A percentile compares a stretch with the other conserved stretches of the same genome.
These are phyloP conservation scores for Cytidiella melzeri DNA, from an alignment of 768 basidiomycete species.

Conservation along the genomic window DNA sequence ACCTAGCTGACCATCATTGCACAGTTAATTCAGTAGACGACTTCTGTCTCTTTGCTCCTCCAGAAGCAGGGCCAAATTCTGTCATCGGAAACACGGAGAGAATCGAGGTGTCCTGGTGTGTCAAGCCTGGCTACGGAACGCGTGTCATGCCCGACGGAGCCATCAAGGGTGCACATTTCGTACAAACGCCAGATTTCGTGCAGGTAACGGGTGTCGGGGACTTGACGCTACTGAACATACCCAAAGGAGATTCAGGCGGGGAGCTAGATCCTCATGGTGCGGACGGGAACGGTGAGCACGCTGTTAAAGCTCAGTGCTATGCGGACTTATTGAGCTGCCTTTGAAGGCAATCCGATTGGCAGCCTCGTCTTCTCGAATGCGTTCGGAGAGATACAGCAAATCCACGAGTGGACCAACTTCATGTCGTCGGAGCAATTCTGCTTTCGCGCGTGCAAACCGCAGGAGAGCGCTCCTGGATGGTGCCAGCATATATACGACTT, in stretches of 20 bases:
- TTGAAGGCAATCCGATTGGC: constrained; percentile 51
- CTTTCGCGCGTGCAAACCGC: constrained; percentile 61
- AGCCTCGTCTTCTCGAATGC: constrained; percentile 69
- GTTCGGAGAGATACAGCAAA: constrained; percentile 52
- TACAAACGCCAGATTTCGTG: constrained; percentile 69
- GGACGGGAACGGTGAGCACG: constrained; percentile 39
- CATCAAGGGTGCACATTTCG: constrained; percentile 62
- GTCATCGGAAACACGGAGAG: constrained; percentile 57
- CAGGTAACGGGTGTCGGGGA: constrained; percentile 67
- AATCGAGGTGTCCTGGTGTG: constrained; percentile 50
- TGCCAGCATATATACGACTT: constrained; percentile 58
- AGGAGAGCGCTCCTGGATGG: constrained; percentile 40
- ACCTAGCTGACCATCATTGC: neutral
- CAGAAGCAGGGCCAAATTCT: constrained; percentile 42
- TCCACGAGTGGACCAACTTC: constrained; percentile 77
- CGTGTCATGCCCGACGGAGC: constrained; percentile 68
- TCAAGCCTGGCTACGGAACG: constrained; percentile 50
- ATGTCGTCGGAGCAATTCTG: constrained; percentile 58
- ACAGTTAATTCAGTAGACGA: constrained; percentile 56
- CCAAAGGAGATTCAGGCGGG: constrained; percentile 51
- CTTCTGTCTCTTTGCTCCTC: constrained; percentile 49
- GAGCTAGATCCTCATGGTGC: constrained; percentile 70
- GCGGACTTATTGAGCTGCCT: no score
- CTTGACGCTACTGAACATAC: constrained; percentile 59
- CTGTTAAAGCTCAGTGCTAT: neutral